Evolutionary conservation across 129 eudicot species (phyloP).

Genomic region (Artemisia argyi): DNA sequence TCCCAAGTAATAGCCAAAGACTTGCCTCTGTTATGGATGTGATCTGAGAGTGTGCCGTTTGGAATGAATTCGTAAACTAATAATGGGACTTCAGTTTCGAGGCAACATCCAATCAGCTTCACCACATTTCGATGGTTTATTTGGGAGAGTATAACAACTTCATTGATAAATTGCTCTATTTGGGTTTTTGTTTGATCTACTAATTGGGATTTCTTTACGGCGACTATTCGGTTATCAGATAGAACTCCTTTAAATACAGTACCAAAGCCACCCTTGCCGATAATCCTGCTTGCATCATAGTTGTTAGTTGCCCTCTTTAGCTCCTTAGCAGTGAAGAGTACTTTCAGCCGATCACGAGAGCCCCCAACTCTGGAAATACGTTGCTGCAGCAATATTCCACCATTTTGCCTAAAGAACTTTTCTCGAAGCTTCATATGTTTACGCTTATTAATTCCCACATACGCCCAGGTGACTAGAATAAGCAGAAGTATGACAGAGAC

Average conservation of each 20-base stretch:
- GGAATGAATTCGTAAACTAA: slow-evolving; percentile 35
- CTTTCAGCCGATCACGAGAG: slow-evolving; percentile 25
- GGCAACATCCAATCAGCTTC: slow-evolving; percentile 36
- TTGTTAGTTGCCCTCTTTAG: slow-evolving; percentile 44
- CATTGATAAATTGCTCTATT: slow-evolving; percentile 53
- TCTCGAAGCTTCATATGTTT: slow-evolving; percentile 20
- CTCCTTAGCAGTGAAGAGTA: slow-evolving; percentile 34
- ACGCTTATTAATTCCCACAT: slow-evolving; percentile 29
- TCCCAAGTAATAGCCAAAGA: slow-evolving; percentile 25
- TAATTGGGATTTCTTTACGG: slow-evolving; percentile 42
- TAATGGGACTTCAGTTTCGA: slow-evolving; percentile 34
- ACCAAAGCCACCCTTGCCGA: slow-evolving; percentile 50
- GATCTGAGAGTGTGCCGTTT: slow-evolving; percentile 51
- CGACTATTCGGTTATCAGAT: slow-evolving; percentile 32
- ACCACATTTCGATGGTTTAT: slow-evolving; percentile 38
- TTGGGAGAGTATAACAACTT: slow-evolving; percentile 38
- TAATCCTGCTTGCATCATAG: slow-evolving; percentile 39
- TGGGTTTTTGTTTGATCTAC: slow-evolving; percentile 18
- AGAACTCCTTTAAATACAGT: slow-evolving; percentile 48
- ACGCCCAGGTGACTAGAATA: slow-evolving; percentile 19
- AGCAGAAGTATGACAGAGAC: slow-evolving; percentile 17
- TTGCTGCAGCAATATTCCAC: slow-evolving; percentile 46
- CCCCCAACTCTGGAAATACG: slow-evolving; percentile 14
- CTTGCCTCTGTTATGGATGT: slow-evolving; percentile 24
- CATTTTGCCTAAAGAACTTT: slow-evolving; percentile 45